Evolutionary conservation across 495 filamentous ascomycete species (phyloP), one percentile per base, ranked within the genome.

Genomic region (Penicillium crystallinum): DNA sequence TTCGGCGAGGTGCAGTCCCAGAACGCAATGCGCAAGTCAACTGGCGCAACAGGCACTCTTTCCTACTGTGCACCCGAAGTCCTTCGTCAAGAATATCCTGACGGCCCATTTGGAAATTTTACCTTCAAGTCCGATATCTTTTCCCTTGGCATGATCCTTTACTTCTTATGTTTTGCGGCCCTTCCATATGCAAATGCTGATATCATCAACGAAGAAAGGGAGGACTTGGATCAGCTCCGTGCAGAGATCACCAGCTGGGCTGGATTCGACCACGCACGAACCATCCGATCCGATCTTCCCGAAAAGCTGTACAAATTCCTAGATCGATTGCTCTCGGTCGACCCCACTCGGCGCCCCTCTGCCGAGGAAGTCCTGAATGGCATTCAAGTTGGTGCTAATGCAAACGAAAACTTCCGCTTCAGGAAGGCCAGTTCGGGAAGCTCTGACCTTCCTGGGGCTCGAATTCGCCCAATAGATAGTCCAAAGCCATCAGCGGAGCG

Each of bases 21-120:
- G 52, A 83, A 90, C 67, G 79, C 80, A 15, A 82, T 81, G 33
- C 84, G 93, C 15, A 86, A 86, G 40, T 96, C 91, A 12, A 96
- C 91, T 3, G 93, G 93, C 9, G 87, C 91, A 1, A 98, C 93
- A 0, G 93, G 93, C 1, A 98, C 93, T 4, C 91, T 98, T 30
- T 97, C 92, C 0, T 98, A 96, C 67, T 97, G 95, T 68, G 95
- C 93, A 0, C 93, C 93, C 2, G 93, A 98, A 62, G 93, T 98
- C 15, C 71, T 98, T 29, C 82, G 78, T 36, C 83, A 77, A 51
- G 82, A 89, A 39, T 66, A 74, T 35, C 75, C 82, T 0, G 78
- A 69, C 49, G 93, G 93, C 11, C 77, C 77, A 10, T 87, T 87
- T 56, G 91, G 88, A 4, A 95, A 97, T 59, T 98, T 98, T 59